Evolutionary conservation across 2,329 filamentous ascomycete species (phyloP).

Genomic region (Penicillium sp.): DNA sequence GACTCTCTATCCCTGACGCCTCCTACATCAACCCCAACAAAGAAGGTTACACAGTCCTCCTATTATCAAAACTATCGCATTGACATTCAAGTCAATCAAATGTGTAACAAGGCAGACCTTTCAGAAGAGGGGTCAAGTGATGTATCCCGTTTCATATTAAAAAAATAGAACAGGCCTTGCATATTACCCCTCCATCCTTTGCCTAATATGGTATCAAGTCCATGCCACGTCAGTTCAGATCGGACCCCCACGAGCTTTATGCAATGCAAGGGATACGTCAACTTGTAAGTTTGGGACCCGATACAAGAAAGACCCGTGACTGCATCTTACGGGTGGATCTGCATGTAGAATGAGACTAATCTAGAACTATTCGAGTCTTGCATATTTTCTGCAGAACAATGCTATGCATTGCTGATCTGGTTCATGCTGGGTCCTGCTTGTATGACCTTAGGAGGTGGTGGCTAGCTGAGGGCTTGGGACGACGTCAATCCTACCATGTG

Average conservation of each 20-base stretch:
- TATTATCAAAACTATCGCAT: not conserved
- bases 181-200: constrained; percentile 2
- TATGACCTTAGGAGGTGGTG: not conserved
- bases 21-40: not conserved
- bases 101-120: not conserved
- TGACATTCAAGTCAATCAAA: not conserved
- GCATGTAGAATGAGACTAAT: not conserved
- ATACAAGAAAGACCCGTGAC: not conserved
- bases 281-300: not conserved
- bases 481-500: not conserved
- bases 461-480: not conserved
- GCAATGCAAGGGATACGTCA: constrained; percentile 12
- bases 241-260: not conserved
- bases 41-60: not conserved
- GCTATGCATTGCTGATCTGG: not conserved
- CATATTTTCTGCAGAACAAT: not conserved
- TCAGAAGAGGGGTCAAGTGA: constrained; percentile 1
- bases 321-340: not conserved
- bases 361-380: not conserved
- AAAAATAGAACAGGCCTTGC: not conserved
- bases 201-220: not conserved
- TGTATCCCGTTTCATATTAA: not conserved
- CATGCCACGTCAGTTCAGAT: not conserved
- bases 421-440: constrained; percentile 6
- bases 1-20: not conserved